These are phyloP conservation scores for Tolypocladium cylindrosporum DNA, from an alignment of 2,329 filamentous ascomycete genomes.

Conservation along the genomic window DNA sequence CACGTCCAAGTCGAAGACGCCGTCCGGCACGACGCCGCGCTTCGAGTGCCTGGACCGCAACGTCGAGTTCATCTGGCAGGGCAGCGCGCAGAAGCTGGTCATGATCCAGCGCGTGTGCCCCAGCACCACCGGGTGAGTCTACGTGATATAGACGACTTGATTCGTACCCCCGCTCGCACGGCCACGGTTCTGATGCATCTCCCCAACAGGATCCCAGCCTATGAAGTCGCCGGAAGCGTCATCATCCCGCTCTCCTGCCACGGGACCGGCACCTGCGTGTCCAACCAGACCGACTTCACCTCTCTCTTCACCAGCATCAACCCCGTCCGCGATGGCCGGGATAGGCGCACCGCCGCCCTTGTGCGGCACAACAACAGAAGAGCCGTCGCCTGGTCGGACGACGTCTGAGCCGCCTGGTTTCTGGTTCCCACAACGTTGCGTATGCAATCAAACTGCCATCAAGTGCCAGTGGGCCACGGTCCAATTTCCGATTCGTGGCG, in stretches of 20 bases:
- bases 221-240: constrained; percentile 20
- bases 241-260: constrained; percentile 8
- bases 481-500: not conserved
- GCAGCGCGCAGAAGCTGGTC: constrained; percentile 19
- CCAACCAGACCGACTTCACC: not conserved
- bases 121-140: constrained; percentile 22
- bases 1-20: constrained; percentile 25
- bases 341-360: not conserved
- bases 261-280: not conserved
- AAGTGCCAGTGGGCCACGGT: not conserved
- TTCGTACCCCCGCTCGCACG: not conserved
- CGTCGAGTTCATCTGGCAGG: constrained; percentile 33
- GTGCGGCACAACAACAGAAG: not conserved
- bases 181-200: not conserved
- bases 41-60: constrained; percentile 31
- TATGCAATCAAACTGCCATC: not conserved
- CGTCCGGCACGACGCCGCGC: constrained; percentile 20
- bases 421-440: not conserved
- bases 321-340: not conserved
- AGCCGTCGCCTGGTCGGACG: constrained; percentile 3
- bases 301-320: constrained; percentile 3
- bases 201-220: constrained; percentile 4
- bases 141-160: too few species aligned
- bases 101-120: constrained; percentile 36
- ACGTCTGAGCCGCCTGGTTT: not conserved